Percentiles rank a stretch among this genome's conserved stretches.
Evolutionary conservation across 257 asterid genomes (phyloP).

Genomic region (Primulina eburnea): DNA sequence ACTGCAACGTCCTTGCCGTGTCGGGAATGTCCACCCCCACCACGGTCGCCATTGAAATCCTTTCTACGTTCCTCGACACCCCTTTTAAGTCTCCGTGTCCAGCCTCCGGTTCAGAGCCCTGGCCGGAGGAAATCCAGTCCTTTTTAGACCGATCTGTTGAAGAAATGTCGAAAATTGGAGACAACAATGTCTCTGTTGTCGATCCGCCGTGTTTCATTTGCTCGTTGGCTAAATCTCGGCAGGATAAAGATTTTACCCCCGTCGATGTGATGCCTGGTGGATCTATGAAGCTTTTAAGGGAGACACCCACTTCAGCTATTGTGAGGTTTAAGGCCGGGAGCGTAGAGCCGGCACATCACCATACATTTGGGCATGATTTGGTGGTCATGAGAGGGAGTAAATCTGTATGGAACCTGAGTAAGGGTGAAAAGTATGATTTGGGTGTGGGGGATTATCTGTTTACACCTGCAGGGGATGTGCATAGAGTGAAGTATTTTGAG

Average conservation of each 20-base stretch:
- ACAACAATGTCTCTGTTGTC: not conserved
- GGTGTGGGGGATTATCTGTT: conserved; percentile 72
- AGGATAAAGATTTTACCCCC: conserved; percentile 46
- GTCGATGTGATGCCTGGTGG: conserved; percentile 86
- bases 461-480: conserved; percentile 84
- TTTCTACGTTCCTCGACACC: conserved; percentile 55
- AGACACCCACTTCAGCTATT: conserved; percentile 79
- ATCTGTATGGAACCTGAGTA: conserved; percentile 77
- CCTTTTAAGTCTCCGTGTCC: conserved; percentile 85
- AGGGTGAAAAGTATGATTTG: conserved; percentile 56
- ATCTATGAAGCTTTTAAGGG: conserved; percentile 63
- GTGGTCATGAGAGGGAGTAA: conserved; percentile 72
- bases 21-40: conserved; percentile 69
- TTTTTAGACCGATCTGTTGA: conserved; percentile 50
- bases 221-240: conserved; percentile 49
- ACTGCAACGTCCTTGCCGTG: conserved; percentile 74
- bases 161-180: conserved; percentile 60
- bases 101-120: conserved; percentile 71
- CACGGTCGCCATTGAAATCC: conserved; percentile 50
- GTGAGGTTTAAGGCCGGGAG: conserved; percentile 79
- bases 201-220: conserved; percentile 59
- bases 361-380: conserved; percentile 84
- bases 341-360: conserved; percentile 89
- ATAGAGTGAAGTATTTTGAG: conserved; percentile 66
- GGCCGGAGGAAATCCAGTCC: conserved; percentile 68